Evolutionary conservation across 2,329 filamentous ascomycete genomes (phyloP), one percentile per base, ranked within the genome.

Genomic region (Diaporthe citriasiana): DNA sequence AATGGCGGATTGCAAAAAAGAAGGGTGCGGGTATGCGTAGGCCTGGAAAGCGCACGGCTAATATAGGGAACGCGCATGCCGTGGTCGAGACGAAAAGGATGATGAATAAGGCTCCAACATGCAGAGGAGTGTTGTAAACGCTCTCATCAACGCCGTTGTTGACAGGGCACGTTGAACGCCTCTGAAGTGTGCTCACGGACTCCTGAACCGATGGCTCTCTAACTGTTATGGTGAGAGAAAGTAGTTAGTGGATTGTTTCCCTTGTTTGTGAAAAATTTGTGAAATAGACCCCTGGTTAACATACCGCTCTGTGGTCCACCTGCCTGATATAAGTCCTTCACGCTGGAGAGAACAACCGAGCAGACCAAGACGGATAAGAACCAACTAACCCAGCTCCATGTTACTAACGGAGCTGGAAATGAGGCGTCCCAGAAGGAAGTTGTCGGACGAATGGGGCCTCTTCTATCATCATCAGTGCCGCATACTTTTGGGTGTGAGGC

Each of bases 1-100:
- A 63, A 63, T 63, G 59, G 25, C 59, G 59, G 7, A 63, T 63
- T 3, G 59, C 59, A 9, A 63, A 63, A 40, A 63, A 63, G 40
- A 63, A 63, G 0, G 25, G 2, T 4, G 59, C n/a, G 22, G 59
- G 59, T 9, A 63, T 47, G 33, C 59, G 59, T 40, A 63, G 12
- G 4, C 40, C 59, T 9, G 59, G 59, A n/a, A 63, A 47, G 17
- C 59, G 10, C 4, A 33, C 12, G 12, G 59, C 59, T 47, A 63
- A 33, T 47, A 63, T 63, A 3, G 59, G 59, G 59, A 63, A 63
- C 19, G 59, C 59, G 27, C 59, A 63, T 13, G 59, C 59, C 25
- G 27, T 63, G 27, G 59, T 63, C 40, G 59, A 63, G 40, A 63
- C 59, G 10, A 19, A 30, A 4, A 63, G 59, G 59, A 63, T 63